These are phyloP conservation scores for Diospyros lotus DNA, from an alignment of 148 eudicot genomes.

Conservation along the genomic window DNA sequence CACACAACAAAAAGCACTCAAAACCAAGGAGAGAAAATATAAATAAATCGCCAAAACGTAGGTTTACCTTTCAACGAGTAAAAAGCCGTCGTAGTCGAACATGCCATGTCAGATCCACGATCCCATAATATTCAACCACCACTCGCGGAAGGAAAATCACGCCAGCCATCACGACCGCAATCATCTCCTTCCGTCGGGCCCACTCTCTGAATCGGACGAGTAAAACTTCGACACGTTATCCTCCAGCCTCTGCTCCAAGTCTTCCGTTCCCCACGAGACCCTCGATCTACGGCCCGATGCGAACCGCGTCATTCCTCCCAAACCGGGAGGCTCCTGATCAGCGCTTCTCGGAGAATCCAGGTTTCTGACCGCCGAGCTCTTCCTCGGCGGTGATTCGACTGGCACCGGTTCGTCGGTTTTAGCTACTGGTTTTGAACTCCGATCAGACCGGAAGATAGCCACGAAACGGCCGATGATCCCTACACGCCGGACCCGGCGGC, in stretches of 20 bases:
- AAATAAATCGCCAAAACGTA: no score
- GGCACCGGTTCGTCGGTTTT: constrained; percentile 3
- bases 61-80: not conserved
- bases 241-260: constrained; percentile 12
- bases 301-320: constrained; percentile 63
- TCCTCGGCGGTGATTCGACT: constrained; percentile 15
- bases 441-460: constrained; percentile 30
- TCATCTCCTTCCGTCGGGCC: constrained; percentile 10
- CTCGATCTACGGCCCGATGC: constrained; percentile 61
- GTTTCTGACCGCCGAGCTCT: constrained; percentile 26
- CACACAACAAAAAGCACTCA: no score
- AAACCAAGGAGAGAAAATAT: no score
- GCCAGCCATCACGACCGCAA: constrained; percentile 8
- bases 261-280: constrained; percentile 37
- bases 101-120: not conserved
- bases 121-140: not conserved
- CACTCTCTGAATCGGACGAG: not conserved
- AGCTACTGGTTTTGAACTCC: not conserved
- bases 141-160: not conserved
- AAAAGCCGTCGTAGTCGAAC: not conserved
- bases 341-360: constrained; percentile 17
- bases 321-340: constrained; percentile 37
- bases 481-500: constrained; percentile 4
- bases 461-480: constrained; percentile 35
- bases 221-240: constrained; percentile 7